Evolutionary conservation across 257 asterid species (phyloP), one percentile per base, ranked within the genome.

Genomic region (Voacanga thouarsii): DNA sequence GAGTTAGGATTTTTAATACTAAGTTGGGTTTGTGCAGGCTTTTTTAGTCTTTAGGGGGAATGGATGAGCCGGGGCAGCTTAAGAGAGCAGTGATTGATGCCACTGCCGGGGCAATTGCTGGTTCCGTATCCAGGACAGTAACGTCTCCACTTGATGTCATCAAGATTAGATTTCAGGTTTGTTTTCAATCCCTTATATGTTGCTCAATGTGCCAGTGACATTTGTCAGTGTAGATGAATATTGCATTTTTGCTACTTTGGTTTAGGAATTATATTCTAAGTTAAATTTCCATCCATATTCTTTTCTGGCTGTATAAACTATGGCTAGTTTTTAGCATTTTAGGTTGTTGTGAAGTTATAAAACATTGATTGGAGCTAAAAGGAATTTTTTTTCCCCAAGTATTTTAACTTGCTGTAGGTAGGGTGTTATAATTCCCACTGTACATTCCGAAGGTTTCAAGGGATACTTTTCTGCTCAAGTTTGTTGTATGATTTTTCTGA

Each of bases 81-180:
- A 91, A 90, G 77, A 86, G 94, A 89, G 96, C 94, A 55, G 71
- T 90, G 75, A 88, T 91, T 74, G 91, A 93, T 84, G 89, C 92
- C 12, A 71, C 97, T 1, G 96, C 99, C 1, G 99, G 99, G 79
- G 98, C 98, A 8, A 82, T 95, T 72, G 83, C 99, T 21, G 98
- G 99, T 28, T 97, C 78, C 65, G 64, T 95, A 50, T 92, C 97
- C 0, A 90, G 99, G 82, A 91, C 94, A 2, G 90, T 95, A 23
- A 95, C 98, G 0, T 93, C 99, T 30, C 99, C 99, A 14, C 93
- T 95, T 55, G 99, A 95, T 85, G 99, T 95, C 33, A 91, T 95
- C 83, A 95, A 95, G 84, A 95, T 95, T 77, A 86, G 99, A 85
- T 95, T 95, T 84, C 99, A 95, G 99, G 99, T 93, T 73, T 45